Conservation (phyloP, 139 green algal genomes). For the Chlorella ohadii region DNA sequence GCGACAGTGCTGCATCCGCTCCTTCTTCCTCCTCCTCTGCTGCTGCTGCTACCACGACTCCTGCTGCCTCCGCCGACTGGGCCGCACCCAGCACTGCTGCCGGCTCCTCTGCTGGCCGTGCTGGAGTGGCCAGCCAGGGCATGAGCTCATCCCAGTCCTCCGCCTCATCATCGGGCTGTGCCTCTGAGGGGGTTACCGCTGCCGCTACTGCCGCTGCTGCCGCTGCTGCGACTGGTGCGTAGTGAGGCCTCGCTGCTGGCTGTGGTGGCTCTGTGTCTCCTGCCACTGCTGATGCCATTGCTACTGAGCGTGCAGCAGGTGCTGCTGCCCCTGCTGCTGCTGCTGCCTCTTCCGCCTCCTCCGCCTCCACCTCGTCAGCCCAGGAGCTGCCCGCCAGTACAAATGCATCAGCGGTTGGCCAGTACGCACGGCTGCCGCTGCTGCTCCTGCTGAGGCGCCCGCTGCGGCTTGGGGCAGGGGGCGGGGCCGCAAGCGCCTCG, state of each 20-base stretch:
- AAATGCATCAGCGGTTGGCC: too few relatives aligned
- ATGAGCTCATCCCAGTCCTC: neutral
- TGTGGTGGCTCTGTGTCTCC: too few relatives aligned
- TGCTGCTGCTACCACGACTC: neutral
- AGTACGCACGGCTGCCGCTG: too few relatives aligned
- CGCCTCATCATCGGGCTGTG: neutral
- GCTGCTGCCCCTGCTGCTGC: neutral
- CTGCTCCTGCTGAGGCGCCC: too few relatives aligned
- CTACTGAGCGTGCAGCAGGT: neutral
- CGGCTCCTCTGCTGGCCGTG: neutral
- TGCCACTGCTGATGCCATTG: neutral
- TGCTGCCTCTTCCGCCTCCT: neutral
- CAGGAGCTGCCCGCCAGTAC: too few relatives aligned
- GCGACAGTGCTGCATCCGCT: neutral
- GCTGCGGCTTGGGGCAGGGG: too few relatives aligned
- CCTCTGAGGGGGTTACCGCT: neutral
- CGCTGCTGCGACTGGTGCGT: neutral
- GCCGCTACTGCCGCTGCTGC: neutral
- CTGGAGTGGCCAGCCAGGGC: neutral
- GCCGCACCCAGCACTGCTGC: neutral
- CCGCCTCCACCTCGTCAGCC: too few relatives aligned
- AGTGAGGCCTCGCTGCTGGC: neutral
- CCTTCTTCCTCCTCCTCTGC: neutral
- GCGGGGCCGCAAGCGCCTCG: too few relatives aligned
- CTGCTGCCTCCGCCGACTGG: neutral